Evolutionary conservation across 495 filamentous ascomycete species (phyloP).

Genomic region (Penicillium canariense): DNA sequence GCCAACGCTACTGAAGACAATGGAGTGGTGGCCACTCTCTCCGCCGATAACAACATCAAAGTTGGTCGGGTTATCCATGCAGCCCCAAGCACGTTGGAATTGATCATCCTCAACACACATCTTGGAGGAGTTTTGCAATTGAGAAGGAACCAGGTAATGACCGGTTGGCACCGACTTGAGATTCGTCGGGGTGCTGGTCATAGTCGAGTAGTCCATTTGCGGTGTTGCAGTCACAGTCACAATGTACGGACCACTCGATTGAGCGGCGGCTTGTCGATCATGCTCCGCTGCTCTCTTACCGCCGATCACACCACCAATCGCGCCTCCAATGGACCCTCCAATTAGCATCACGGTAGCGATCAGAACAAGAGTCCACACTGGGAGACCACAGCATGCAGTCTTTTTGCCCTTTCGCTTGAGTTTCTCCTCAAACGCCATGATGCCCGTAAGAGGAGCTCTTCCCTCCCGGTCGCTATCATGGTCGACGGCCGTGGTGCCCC

Average conservation of each 20-base stretch:
- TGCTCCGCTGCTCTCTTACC: slow-evolving; percentile 39
- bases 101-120: slow-evolving; percentile 62
- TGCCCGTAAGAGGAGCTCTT: slow-evolving; percentile 25
- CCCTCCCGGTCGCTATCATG: slow-evolving; percentile 10
- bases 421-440: slow-evolving; percentile 53
- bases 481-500: slow-evolving; percentile 2
- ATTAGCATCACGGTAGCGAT: slow-evolving; percentile 54
- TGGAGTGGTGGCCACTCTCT: slow-evolving; percentile 20
- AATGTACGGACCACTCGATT: slow-evolving; percentile 33
- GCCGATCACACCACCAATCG: slow-evolving; percentile 58
- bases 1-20: slow-evolving; percentile 27
- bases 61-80: slow-evolving; percentile 39
- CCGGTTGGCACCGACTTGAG: slow-evolving; percentile 64
- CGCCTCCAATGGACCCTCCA: slow-evolving; percentile 54
- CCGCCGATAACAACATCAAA: slow-evolving; percentile 40
- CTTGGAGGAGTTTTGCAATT: slow-evolving; percentile 55
- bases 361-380: slow-evolving; percentile 65
- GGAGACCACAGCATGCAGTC: slow-evolving; percentile 61
- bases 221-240: slow-evolving; percentile 54
- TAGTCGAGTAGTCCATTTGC: slow-evolving; percentile 61
- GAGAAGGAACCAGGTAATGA: slow-evolving; percentile 57
- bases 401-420: slow-evolving; percentile 56
- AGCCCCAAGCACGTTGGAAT: slow-evolving; percentile 70
- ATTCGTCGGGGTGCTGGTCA: slow-evolving; percentile 55
- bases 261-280: slow-evolving; percentile 12